Base-by-base conservation (phyloP, 2,329 filamentous ascomycete genomes). In the Fusarium floridanum region DNA sequence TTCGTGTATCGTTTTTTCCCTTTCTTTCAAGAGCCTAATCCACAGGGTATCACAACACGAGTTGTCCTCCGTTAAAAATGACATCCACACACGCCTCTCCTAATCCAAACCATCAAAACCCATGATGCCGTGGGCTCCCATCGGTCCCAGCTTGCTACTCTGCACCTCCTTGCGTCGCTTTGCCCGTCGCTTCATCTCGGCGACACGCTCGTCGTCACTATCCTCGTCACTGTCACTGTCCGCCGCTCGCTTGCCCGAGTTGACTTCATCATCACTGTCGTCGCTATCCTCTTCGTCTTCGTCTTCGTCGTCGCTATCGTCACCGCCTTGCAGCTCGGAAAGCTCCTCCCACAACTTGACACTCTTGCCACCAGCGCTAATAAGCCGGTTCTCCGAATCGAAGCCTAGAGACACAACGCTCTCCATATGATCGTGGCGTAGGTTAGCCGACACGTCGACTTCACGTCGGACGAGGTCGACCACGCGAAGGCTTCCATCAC, bases 291-390 rank as follows among this genome's bases (percentile, higher is more conserved):
- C 82, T 4, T 88, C 86, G 0, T 83, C 83, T 29, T 29, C 85
- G 0, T 83, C 84, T 0, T 84, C 87, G 2, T 87, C 87, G 0
- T 89, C 88, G 1, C 86, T 87, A 24, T 82, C 78, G 4, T 77
- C 77, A 34, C 81, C 78, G 2, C 85, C 86, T 24, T 88, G 87
- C 4, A 87, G 81, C 67, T 86, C 86, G n/a, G 89, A 86, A 70
- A 92, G 89, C 80, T 97, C 91, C 93, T 97, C 91, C 97, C 97
- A 99, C 2, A 98, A 92, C 83, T 98, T 98, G 73, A 99, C 90
- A 0, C 91, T 91, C 76, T 89, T 90, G 1, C 97, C 97, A 64
- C 97, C 97, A 12, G 95, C 95, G 78, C 92, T 97, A 76, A 99
- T 95, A 87, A 99, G 91, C 55, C 97, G 89, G 55, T 95, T 94